A percentile compares a stretch with the other conserved stretches of the same genome.
phyloP scores from a whole-genome alignment of 352 stramenopile species.

The Phytophthora fragariaefolia region DNA sequence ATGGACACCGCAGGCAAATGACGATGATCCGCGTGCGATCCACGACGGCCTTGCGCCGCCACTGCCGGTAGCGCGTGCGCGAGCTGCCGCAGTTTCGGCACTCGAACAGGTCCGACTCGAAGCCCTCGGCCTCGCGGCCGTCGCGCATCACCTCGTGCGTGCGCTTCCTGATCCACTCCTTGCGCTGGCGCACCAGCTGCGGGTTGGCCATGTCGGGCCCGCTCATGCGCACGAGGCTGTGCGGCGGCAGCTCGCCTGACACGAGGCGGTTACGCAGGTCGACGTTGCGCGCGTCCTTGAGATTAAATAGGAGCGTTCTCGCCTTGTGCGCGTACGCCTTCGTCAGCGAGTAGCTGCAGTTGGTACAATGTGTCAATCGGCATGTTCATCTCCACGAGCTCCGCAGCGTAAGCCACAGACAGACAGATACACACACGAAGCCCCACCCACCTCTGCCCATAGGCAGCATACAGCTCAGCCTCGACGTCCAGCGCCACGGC shows the following conservation, averaged over 20 bases:
- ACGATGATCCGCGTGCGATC: slow-evolving; percentile 87
- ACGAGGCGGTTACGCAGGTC: slow-evolving; percentile 73
- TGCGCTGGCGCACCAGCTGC: slow-evolving; percentile 77
- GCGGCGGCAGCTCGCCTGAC: slow-evolving; percentile 56
- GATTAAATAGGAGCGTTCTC: slow-evolving; percentile 83
- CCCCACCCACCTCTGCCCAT: slow-evolving; percentile 59
- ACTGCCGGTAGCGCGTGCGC: slow-evolving; percentile 81
- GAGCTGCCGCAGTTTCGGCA: slow-evolving; percentile 80
- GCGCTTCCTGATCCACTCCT: slow-evolving; percentile 88
- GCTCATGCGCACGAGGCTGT: slow-evolving; percentile 78
- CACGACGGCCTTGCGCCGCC: slow-evolving; percentile 84
- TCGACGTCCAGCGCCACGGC: slow-evolving; percentile 66
- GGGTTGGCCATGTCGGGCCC: slow-evolving; percentile 87
- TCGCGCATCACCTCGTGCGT: slow-evolving; percentile 87
- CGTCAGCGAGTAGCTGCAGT: slow-evolving; percentile 62
- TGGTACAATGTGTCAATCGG: neutral
- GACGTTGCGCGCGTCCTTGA: slow-evolving; percentile 77
- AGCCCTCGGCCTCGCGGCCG: slow-evolving; percentile 64
- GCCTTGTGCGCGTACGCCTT: slow-evolving; percentile 86
- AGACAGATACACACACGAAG: no score
- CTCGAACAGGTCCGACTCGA: slow-evolving; percentile 85
- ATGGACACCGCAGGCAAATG: slow-evolving; percentile 77
- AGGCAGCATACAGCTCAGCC: slow-evolving; percentile 57
- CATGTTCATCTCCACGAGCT: neutral
- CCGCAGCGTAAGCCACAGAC: neutral